A percentile compares a stretch with the other conserved stretches of the same genome.
phyloP scores from a whole-genome alignment of 148 eudicot genomes.

The Rhododendron ferrugineum region DNA sequence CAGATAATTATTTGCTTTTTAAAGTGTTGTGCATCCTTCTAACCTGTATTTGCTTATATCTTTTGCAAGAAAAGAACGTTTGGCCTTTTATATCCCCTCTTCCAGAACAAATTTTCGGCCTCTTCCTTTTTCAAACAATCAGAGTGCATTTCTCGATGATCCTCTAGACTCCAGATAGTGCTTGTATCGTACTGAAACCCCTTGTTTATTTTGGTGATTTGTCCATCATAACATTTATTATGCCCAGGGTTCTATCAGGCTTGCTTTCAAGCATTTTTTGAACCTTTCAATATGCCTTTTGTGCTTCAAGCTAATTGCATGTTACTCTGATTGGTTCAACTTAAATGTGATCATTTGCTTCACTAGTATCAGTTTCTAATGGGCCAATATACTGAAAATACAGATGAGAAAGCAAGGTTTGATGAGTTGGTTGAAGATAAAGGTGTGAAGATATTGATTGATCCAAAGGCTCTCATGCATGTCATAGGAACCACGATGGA shows the following conservation, averaged over 20 bases:
- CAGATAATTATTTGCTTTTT: background rate
- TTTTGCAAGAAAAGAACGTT: background rate
- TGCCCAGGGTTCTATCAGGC: background rate
- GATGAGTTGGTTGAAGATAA: conserved; percentile 93
- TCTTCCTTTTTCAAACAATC: background rate
- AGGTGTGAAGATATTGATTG: conserved; percentile 91
- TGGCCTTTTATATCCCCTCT: background rate
- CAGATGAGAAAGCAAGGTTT: conserved; percentile 95
- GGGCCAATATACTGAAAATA: background rate
- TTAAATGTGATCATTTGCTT: background rate
- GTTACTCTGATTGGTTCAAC: background rate
- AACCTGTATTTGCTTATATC: background rate
- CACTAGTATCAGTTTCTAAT: background rate
- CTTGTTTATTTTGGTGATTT: background rate
- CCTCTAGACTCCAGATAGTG: background rate
- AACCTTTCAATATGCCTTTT: background rate
- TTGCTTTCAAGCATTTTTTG: background rate
- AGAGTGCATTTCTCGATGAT: background rate
- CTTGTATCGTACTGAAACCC: background rate
- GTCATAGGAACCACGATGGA: conserved; percentile 97
- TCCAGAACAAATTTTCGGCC: background rate
- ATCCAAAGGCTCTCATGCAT: conserved; percentile 98
- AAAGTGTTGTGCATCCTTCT: background rate
- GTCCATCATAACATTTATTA: background rate
- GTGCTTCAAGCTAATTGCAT: background rate